Percentiles rank a stretch among this genome's conserved stretches.
These are phyloP conservation scores for Pisolithus sp. DNA, from an alignment of 768 basidiomycete genomes.

Conservation along the genomic window DNA sequence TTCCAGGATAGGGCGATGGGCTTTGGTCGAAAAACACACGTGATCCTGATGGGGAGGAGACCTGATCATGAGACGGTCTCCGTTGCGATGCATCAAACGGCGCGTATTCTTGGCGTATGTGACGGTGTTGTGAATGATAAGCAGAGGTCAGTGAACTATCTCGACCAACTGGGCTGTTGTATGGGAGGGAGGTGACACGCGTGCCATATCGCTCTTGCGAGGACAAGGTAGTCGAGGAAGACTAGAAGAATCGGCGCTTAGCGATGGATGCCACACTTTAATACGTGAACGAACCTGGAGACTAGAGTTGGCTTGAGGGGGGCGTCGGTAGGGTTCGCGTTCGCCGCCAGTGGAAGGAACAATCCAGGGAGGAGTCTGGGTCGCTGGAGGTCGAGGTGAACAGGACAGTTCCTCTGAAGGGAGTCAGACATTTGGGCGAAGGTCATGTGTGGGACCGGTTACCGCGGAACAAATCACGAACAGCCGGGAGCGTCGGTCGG, in stretches of 20 bases:
- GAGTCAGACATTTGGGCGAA: background rate
- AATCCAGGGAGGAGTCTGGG: conserved; percentile 37
- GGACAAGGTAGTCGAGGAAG: conserved; percentile 10
- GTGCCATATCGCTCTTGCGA: conserved; percentile 24
- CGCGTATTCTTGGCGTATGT: conserved; percentile 20
- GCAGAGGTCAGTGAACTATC: conserved; percentile 19
- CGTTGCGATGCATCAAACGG: conserved; percentile 24
- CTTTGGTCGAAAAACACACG: conserved; percentile 18
- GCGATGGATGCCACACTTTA: background rate
- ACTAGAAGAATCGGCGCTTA: conserved; percentile 13
- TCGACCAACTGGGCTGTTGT: conserved; percentile 1
- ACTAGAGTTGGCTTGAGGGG: conserved; percentile 19
- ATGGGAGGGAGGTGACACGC: conserved; percentile 11
- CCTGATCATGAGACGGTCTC: conserved; percentile 24
- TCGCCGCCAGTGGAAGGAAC: conserved; percentile 36
- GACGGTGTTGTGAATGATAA: conserved; percentile 17
- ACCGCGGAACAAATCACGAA: conserved; percentile 67
- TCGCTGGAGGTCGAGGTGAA: conserved; percentile 32
- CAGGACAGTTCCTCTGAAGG: conserved; percentile 43
- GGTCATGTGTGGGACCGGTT: conserved; percentile 2
- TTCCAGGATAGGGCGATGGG: conserved; percentile 15
- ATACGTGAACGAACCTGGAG: conserved; percentile 20
- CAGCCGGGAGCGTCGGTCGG: conserved; percentile 64
- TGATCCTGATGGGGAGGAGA: conserved; percentile 15
- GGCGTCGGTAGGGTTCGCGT: conserved; percentile 19